phyloP scores from a whole-genome alignment of 176 grass and related monocot genomes.

The Carex littledalei region DNA sequence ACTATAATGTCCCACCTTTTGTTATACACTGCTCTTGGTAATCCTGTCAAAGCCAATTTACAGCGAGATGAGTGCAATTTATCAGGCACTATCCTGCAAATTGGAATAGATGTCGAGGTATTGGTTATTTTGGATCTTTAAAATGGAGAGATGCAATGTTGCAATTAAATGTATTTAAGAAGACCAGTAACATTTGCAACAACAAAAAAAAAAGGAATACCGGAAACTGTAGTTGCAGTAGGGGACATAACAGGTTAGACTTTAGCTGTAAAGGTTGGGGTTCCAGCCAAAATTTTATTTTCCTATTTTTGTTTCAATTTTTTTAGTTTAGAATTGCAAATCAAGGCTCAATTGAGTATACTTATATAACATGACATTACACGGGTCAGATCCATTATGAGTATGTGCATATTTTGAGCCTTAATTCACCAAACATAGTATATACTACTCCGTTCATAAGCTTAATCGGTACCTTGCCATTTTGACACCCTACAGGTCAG shows the following conservation, averaged over 20 bases:
- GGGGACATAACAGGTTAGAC: not conserved
- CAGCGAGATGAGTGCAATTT: slow-evolving; percentile 23
- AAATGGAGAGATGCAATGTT: not conserved
- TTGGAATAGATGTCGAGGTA: not conserved
- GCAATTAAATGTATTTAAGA: not conserved
- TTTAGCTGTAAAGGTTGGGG: not conserved
- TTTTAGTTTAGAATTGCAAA: not conserved
- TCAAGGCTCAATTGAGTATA: not conserved
- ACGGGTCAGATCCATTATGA: not conserved
- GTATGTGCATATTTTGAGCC: not conserved
- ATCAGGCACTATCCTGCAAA: slow-evolving; percentile 14
- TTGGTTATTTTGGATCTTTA: not conserved
- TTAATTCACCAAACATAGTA: not conserved
- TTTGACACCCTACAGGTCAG: not conserved
- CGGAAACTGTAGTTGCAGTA: not conserved
- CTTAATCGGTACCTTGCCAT: not conserved
- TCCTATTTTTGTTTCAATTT: not conserved
- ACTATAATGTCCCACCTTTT: slow-evolving; percentile 73
- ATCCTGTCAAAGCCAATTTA: slow-evolving; percentile 46
- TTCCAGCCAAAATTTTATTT: not conserved
- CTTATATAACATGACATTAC: not conserved
- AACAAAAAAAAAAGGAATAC: not conserved
- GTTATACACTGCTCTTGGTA: slow-evolving; percentile 58
- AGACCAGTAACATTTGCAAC: not conserved
- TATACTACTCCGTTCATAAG: not conserved